phyloP scores from a whole-genome alignment of 2,329 filamentous ascomycete genomes.

The Waltergamsia citrina region DNA sequence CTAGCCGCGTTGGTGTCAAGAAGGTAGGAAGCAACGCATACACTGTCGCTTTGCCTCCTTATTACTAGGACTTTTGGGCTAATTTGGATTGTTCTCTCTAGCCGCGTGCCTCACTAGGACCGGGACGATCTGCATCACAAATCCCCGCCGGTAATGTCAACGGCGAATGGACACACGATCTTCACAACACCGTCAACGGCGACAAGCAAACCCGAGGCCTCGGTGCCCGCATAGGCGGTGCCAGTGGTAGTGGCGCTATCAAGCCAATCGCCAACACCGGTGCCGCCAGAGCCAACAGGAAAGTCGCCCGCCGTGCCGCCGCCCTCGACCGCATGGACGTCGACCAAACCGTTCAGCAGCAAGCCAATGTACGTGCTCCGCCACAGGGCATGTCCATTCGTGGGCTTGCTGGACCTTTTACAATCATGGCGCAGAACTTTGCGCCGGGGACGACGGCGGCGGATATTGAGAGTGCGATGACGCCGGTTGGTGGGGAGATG shows the following conservation, averaged over 20 bases:
- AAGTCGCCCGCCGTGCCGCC: conserved; percentile 28
- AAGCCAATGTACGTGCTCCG: conserved; percentile 23
- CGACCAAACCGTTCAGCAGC: conserved; percentile 17
- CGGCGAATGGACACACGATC: conserved; percentile 63
- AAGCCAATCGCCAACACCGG: conserved; percentile 5
- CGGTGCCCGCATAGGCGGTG: conserved; percentile 33
- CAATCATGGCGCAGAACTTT: conserved; percentile 72
- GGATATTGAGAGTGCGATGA: conserved; percentile 76
- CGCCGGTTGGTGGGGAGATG: conserved; percentile 61
- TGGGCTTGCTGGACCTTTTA: conserved; percentile 63
- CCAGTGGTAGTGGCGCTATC: conserved; percentile 16
- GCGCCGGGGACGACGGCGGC: conserved; percentile 72
- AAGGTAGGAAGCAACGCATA: conserved; percentile 40
- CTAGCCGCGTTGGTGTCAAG: conserved; percentile 63
- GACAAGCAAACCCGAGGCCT: conserved; percentile 27
- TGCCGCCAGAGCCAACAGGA: conserved; percentile 15
- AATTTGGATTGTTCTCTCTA: too few species aligned
- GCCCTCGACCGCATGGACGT: conserved; percentile 32
- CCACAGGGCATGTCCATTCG: conserved; percentile 55
- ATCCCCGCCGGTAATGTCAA: conserved; percentile 46
- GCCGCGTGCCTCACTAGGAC: conserved; percentile 15
- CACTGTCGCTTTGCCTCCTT: not conserved
- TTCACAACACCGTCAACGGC: conserved; percentile 39
- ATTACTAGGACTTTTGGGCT: too few species aligned
- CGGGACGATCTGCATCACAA: conserved; percentile 18